These are phyloP conservation scores for Mycena haematopus DNA, from an alignment of 768 basidiomycete species.

Conservation along the genomic window DNA sequence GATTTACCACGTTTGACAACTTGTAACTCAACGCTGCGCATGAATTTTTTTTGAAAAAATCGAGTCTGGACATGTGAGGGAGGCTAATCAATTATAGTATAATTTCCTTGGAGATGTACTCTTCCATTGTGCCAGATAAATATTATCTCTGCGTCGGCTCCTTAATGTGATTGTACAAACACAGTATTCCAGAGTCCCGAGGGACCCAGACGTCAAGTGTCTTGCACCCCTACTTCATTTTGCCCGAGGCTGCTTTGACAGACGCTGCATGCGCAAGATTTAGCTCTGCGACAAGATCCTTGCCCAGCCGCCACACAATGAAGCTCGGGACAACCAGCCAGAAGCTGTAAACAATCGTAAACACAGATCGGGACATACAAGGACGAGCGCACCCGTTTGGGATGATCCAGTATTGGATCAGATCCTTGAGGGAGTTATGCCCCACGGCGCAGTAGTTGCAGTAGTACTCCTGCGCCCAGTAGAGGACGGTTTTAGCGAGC, in stretches of 20 bases:
- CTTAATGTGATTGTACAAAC: slow-evolving; percentile 3
- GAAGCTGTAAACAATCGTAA: slow-evolving; percentile 48
- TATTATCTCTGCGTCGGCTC: too few relatives aligned
- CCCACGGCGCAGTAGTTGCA: slow-evolving; percentile 76
- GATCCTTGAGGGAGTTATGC: slow-evolving; percentile 64
- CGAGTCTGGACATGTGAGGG: too few relatives aligned
- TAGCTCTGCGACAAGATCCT: slow-evolving; percentile 61
- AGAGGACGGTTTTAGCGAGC: slow-evolving; percentile 84
- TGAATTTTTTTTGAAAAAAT: too few relatives aligned
- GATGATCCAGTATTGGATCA: slow-evolving; percentile 71
- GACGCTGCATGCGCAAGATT: slow-evolving; percentile 32
- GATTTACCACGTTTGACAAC: background rate
- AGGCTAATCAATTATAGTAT: too few relatives aligned
- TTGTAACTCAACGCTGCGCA: too few relatives aligned
- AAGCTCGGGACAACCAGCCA: slow-evolving; percentile 79
- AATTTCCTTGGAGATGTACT: too few relatives aligned
- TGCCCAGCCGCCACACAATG: slow-evolving; percentile 64
- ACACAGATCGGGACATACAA: background rate
- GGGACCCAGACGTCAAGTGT: background rate
- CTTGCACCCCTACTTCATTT: background rate
- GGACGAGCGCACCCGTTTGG: slow-evolving; percentile 72
- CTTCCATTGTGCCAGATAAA: too few relatives aligned
- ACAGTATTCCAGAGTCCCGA: background rate
- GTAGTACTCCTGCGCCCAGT: slow-evolving; percentile 80
- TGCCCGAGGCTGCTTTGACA: slow-evolving; percentile 30